Conservation (phyloP, 2,329 filamentous ascomycete species). For the Xylariaceae sp. region DNA sequence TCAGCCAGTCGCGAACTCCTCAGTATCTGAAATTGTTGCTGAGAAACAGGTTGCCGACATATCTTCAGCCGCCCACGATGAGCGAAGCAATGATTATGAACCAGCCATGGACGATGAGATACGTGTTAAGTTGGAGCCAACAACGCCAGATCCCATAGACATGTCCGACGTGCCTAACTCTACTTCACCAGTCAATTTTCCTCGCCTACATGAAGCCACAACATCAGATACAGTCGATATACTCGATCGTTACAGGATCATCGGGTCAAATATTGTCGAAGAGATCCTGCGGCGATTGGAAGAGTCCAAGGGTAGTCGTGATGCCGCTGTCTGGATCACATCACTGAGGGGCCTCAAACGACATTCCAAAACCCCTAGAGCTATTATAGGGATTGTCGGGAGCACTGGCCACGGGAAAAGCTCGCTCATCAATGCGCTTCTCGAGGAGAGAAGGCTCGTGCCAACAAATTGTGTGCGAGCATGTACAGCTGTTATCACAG, state of each 20-base stretch:
- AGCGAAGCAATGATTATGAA: background rate
- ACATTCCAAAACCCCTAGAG: slow-evolving; percentile 3
- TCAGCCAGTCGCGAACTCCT: background rate
- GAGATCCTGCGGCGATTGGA: slow-evolving; percentile 5
- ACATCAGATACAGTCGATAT: slow-evolving; percentile 3
- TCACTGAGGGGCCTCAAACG: slow-evolving; percentile 12
- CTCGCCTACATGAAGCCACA: slow-evolving; percentile 12
- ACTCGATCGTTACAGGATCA: slow-evolving; percentile 5
- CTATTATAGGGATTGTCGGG: slow-evolving; percentile 27
- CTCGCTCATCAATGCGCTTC: slow-evolving; percentile 29
- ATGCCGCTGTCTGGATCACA: slow-evolving; percentile 1
- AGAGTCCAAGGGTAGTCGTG: background rate
- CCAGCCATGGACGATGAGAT: background rate
- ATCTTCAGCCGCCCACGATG: background rate
- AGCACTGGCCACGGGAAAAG: slow-evolving; percentile 30
- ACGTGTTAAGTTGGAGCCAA: background rate
- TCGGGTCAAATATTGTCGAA: slow-evolving; percentile 12
- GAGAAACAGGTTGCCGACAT: background rate
- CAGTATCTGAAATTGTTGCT: background rate
- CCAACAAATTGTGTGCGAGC: slow-evolving; percentile 57
- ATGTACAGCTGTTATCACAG: slow-evolving; percentile 64
- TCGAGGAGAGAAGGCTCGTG: slow-evolving; percentile 37
- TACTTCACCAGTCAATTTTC: slow-evolving; percentile 3
- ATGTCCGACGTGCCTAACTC: background rate
- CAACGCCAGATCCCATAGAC: background rate